Evolutionary conservation across 2,329 filamentous ascomycete genomes (phyloP), one percentile per base, ranked within the genome.

Genomic region (Scedosporium dehoogii): DNA sequence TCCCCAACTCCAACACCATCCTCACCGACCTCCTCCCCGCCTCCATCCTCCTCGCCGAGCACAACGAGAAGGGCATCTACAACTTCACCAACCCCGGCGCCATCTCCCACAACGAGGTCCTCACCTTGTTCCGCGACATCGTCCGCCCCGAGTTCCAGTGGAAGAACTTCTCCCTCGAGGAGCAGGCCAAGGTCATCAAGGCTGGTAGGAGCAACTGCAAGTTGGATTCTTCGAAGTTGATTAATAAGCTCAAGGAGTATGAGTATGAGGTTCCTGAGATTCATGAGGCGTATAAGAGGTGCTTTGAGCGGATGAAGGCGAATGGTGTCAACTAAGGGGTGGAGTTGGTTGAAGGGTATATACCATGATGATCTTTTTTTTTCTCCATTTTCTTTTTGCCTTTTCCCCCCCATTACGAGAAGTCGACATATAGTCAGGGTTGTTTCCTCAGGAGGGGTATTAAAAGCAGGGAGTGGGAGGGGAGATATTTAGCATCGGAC

Each of bases 11-110:
- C 73, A 86, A 87, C 76, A 85, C 84, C 55, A 83, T 89, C 67
- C 79, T 89, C 55, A 78, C 81, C 65, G 84, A 88, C 68, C 81
- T 89, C 58, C 77, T 89, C 21, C 86, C 86, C 10, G 80, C 81
- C 12, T 81, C 83, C 2, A 77, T 88, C 64, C 70, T 85, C 56
- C 74, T 88, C 66, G 81, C 85, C 29, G 82, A 87, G 71, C 78
- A 86, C 73, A 74, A 76, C 48, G 85, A 87, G 51, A 82, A 79
- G 1, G 86, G 86, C 18, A 76, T 89, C 66, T 87, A 85, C 74
- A 89, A 89, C 75, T 88, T 88, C 72, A 88, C 85, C 64, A 89
- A 88, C 73, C 86, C 86, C 0, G 86, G 85, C 12, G 83, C 84
- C 65, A 88, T 89, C 70, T 86, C 84, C n/a, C 85, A 88, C 74